These are phyloP conservation scores for Raphanus hybrid DNA, from an alignment of 441 rosid genomes.

Conservation along the genomic window DNA sequence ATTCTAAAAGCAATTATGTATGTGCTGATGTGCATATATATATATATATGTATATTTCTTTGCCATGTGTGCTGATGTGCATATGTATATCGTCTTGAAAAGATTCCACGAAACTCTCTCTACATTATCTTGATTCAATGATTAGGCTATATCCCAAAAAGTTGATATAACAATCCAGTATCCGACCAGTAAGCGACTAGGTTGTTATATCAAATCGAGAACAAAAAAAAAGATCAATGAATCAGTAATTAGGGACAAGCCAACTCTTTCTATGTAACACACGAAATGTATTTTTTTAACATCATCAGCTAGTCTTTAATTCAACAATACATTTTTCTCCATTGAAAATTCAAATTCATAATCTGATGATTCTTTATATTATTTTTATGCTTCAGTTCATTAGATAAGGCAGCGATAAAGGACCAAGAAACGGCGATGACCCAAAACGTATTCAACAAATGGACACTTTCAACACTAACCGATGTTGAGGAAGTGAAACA, in stretches of 20 bases:
- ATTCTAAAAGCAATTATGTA: no score
- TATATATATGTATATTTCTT: neutral
- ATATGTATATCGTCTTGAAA: slow-evolving; percentile 12
- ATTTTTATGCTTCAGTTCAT: slow-evolving; percentile 56
- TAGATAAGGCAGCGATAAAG: slow-evolving; percentile 83
- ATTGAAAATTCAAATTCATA: neutral
- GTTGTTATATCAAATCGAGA: neutral
- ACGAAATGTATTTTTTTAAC: neutral
- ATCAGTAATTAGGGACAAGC: no score
- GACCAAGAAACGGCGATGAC: slow-evolving; percentile 43
- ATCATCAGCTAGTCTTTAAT: neutral
- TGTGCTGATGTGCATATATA: no score
- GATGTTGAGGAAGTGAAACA: slow-evolving; percentile 93
- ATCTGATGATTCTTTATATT: neutral
- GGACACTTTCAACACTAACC: slow-evolving; percentile 78
- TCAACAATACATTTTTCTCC: neutral
- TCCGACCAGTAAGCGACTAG: no score
- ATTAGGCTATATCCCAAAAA: neutral
- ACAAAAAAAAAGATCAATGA: no score
- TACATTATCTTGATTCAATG: slow-evolving; percentile 16
- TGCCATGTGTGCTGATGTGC: neutral
- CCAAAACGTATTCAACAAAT: slow-evolving; percentile 48
- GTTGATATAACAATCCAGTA: neutral
- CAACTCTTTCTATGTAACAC: no score
- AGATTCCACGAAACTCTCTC: slow-evolving; percentile 28